Evolutionary conservation across 192 early-diverging fungal species (phyloP).

Genomic region (Chytriomyces sp.): DNA sequence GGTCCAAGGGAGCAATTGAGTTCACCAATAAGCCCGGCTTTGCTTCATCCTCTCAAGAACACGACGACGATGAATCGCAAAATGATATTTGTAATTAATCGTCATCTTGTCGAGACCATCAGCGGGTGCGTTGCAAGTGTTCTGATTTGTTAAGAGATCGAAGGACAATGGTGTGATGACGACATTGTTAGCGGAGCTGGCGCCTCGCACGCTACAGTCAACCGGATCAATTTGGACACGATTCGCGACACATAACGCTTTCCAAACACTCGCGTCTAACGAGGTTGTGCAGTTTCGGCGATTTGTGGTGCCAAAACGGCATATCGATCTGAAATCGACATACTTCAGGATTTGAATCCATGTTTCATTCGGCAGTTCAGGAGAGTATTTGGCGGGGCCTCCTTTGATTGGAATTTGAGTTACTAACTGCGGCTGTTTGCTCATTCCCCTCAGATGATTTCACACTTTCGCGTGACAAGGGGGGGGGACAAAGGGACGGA

Average conservation of each 20-base stretch:
- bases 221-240: conserved; percentile 1
- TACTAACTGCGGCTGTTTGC: too few species aligned
- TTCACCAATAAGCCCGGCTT: conserved; percentile 20
- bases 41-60: conserved; percentile 13
- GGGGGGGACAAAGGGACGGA: not conserved
- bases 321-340: conserved; percentile 9
- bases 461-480: not conserved
- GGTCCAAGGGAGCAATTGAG: not conserved
- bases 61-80: not conserved
- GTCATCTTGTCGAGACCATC: not conserved
- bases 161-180: not conserved
- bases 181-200: too few species aligned
- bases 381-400: not conserved
- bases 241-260: conserved; percentile 6
- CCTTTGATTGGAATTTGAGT: not conserved
- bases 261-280: conserved; percentile 14
- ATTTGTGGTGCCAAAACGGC: not conserved
- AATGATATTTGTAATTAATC: conserved; percentile 10
- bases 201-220: not conserved
- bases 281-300: not conserved
- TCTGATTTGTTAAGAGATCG: not conserved
- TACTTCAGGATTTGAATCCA: not conserved
- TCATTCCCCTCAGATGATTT: not conserved
- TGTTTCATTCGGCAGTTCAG: conserved; percentile 5
- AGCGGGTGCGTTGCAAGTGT: not conserved